These are phyloP conservation scores for Euclidium syriacum DNA, from an alignment of 345 rosid genomes.

Conservation along the genomic window DNA sequence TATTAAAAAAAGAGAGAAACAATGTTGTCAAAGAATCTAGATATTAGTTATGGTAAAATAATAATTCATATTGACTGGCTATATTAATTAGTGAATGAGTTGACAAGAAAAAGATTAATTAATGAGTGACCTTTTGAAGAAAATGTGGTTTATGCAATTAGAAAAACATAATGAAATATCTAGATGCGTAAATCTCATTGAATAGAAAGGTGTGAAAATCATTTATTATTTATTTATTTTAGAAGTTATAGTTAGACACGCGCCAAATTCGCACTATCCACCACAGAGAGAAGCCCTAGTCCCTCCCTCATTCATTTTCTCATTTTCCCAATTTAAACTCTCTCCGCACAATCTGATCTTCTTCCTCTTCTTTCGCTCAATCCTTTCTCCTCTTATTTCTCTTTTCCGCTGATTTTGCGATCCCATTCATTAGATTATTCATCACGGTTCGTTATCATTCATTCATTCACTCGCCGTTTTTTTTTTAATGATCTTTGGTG, in stretches of 20 bases:
- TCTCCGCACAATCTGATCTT: conserved; percentile 1
- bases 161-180: too few species aligned
- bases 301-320: background rate
- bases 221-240: background rate
- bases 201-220: too few species aligned
- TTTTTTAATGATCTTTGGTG: background rate
- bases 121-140: background rate
- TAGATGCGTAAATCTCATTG: too few species aligned
- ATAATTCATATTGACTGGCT: background rate
- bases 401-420: conserved; percentile 1
- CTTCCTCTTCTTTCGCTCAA: background rate
- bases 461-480: conserved; percentile 9
- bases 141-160: background rate
- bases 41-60: background rate
- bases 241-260: conserved; percentile 22
- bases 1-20: background rate
- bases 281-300: background rate
- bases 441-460: background rate
- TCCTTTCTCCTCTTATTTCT: background rate
- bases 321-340: background rate
- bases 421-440: conserved; percentile 12
- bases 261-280: conserved; percentile 22
- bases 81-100: background rate
- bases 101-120: too few species aligned
- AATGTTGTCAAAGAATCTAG: background rate